A percentile compares a stretch with the other conserved stretches of the same genome.
Conservation (phyloP, 306 rosid species). For the Trichosanthes truncata region DNA sequence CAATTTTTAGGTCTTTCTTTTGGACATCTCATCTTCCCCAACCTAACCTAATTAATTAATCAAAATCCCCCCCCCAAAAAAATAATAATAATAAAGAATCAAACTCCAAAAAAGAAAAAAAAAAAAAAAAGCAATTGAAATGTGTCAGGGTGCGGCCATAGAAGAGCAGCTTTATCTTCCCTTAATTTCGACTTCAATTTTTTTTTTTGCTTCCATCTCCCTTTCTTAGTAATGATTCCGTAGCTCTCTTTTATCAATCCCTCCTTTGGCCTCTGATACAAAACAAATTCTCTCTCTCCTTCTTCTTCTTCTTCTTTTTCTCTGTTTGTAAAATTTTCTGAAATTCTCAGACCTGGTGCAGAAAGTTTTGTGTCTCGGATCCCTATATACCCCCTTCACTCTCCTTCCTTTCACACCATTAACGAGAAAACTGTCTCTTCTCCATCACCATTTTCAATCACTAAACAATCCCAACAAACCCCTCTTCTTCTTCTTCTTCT, state of each 20-base stretch:
- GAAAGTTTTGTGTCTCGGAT: constrained; percentile 12
- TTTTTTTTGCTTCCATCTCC: not conserved
- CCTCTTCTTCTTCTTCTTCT: not conserved
- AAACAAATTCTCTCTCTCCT: constrained; percentile 9
- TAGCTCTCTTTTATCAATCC: not conserved
- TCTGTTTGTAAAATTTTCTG: not conserved
- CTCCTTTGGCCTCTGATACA: not conserved
- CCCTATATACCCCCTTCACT: not conserved
- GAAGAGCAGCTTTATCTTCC: constrained; percentile 8
- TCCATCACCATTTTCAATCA: not conserved
- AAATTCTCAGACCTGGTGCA: constrained; percentile 8
- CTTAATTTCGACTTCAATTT: not conserved
- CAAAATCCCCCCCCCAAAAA: not conserved
- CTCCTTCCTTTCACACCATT: not conserved
- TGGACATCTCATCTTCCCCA: not conserved
- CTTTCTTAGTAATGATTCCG: constrained; percentile 9
- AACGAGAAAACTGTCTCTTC: constrained; percentile 7
- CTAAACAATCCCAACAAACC: not conserved
- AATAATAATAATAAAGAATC: not conserved
- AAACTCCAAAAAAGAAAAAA: not conserved
- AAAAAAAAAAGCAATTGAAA: not conserved
- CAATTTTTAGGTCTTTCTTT: not conserved
- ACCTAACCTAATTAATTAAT: not conserved
- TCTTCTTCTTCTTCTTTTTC: not conserved
- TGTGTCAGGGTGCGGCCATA: constrained; percentile 7